Base-by-base conservation (phyloP, 495 filamentous ascomycete species). In the Glutinoglossum americanum region DNA sequence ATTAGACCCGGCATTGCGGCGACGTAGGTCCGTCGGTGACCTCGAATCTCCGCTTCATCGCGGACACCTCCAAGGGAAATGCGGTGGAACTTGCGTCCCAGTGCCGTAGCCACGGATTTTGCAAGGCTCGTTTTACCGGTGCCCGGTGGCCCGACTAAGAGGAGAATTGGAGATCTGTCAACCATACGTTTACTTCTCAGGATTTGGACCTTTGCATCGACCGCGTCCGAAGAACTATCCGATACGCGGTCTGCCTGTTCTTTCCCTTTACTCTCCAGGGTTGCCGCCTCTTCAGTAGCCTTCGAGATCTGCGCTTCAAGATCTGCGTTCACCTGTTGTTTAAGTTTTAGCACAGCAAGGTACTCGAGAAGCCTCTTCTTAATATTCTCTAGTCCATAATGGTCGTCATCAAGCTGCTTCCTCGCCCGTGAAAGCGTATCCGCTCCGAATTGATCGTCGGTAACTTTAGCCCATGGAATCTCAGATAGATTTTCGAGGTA, bases 1-100 rank as follows among this genome's bases (percentile, higher is more conserved):
- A 99, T 85, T 51, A 97, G 71, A 32, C 93, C 93, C 11, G 93
- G 93, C 92, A 99, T 96, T 53, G 93, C 93, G 13, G 93, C 93
- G 57, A 99, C 92, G 67, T 99, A 99, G 1, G 93, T 99, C 54
- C 93, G 79, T 47, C 93, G 80, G 70, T 99, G 93, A 6, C 93
- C 93, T 51, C 93, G 76, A 60, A 99, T 97, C 70, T 97, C 93
- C 7, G 93, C 93, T 67, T 99, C 93, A 63, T 97, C 93, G 28
- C 90, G 72, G 21, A 99, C 89, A 63, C 93, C 93, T 56, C 93
- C 93, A 23, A 99, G 81, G 28, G 92, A 97, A 60, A 99, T 96
- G 32, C 93, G 80, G 67, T 97, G 90, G 70, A 99, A 99, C 65
- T 97, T 93, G 57, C 93, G 78, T 5, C 90, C 89, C 21, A 99